These are phyloP conservation scores for Calonectria pseudoreteaudii DNA, from an alignment of 2,329 filamentous ascomycete genomes.

Conservation along the genomic window DNA sequence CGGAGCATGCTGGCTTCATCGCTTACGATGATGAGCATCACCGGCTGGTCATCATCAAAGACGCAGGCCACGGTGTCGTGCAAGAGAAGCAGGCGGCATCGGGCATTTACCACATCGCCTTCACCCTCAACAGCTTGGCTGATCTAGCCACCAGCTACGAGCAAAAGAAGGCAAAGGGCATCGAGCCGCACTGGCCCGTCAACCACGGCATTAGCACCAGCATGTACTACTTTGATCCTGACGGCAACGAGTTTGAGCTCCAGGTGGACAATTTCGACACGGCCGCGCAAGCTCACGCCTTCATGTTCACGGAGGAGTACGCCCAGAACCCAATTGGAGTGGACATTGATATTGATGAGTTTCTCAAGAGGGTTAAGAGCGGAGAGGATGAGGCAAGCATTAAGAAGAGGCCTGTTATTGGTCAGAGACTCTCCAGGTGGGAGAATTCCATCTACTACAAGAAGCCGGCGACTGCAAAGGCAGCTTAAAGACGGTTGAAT, in stretches of 20 bases:
- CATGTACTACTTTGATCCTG: conserved; percentile 27
- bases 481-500: too few species aligned
- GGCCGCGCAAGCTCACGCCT: conserved; percentile 3
- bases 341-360: conserved; percentile 18
- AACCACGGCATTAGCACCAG: conserved; percentile 27
- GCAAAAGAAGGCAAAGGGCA: neutral
- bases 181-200: conserved; percentile 20
- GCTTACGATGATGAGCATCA: neutral
- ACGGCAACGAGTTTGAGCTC: conserved; percentile 23
- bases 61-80: neutral
- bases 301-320: conserved; percentile 13
- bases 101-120: neutral
- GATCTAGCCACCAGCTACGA: neutral
- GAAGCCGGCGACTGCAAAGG: neutral
- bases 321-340: conserved; percentile 18
- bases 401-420: neutral
- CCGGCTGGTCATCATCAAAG: neutral
- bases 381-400: neutral
- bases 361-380: neutral
- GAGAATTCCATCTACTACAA: neutral
- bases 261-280: conserved; percentile 28
- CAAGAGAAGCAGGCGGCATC: neutral
- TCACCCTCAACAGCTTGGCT: neutral
- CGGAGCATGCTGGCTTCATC: neutral
- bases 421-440: neutral